Base-by-base conservation (phyloP, 768 basidiomycete genomes). In the Auriscalpium orientale region DNA sequence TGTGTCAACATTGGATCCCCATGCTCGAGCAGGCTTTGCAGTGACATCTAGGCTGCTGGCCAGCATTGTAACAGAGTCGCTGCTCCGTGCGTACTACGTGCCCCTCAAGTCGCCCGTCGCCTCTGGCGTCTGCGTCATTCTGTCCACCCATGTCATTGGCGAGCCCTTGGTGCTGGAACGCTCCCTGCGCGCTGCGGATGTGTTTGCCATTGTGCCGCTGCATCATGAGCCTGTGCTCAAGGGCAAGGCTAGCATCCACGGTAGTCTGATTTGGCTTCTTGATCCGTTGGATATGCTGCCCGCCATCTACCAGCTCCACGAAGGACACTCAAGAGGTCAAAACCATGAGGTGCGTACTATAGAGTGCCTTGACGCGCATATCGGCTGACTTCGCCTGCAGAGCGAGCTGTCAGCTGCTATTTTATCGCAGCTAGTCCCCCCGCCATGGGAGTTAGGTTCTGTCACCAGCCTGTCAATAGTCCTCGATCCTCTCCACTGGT, bases 231-330 rank as follows among this genome's bases (percentile, higher is more conserved):
- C 81, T 3, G 71, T 79, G 2, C 70, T 79, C 53, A 69, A 69
- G 15, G 69, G 65, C 16, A 48, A 61, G 12, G 46, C 56, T 21
- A 67, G 67, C 46, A 70, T 68, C 52, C 70, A 76, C 58, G 79
- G 76, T 18, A 64, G 65, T 12, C 62, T 66, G 11, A 72, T 82
- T 37, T 78, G 75, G 34, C 72, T 82, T 18, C 66, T 81, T 10
- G 80, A 83, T 61, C 81, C 81, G 5, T 67, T 82, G n/a, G 81
- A 83, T 62, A 82, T 83, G 79, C 53, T 75, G 16, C 76, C 78
- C 1, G 69, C 68, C 35, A 63, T 77, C 28, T 79, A 72, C 56
- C 71, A 76, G 43, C 58, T 73, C 16, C 47, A 37, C 7, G 58
- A 60, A n/a, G 55, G 67, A 51, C 51, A 52, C 18, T 12, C 33